These are phyloP conservation scores for Lodderomyces theae DNA, from an alignment of 1,139 yeast species.

Conservation along the genomic window DNA sequence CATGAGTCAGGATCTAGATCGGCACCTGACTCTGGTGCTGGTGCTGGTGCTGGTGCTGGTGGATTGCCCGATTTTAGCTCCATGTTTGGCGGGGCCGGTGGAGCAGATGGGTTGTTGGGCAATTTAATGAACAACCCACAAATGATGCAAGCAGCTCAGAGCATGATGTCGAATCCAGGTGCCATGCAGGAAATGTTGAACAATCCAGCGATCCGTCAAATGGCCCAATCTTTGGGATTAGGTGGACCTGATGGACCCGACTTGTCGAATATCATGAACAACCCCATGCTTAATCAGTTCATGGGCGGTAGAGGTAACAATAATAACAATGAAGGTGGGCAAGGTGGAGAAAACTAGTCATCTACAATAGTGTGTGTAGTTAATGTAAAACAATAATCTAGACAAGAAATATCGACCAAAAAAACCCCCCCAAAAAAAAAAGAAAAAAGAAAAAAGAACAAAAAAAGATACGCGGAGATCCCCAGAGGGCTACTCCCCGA, in stretches of 20 bases:
- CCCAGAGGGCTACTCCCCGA: background rate
- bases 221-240: constrained; percentile 68
- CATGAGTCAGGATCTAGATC: background rate
- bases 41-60: constrained; percentile 58
- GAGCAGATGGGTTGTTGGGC: constrained; percentile 55
- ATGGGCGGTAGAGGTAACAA: constrained; percentile 38
- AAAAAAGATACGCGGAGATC: no score
- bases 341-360: constrained; percentile 6
- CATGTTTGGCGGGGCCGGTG: constrained; percentile 55
- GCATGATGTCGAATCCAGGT: constrained; percentile 85
- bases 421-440: no score
- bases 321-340: constrained; percentile 10
- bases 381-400: no score
- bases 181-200: constrained; percentile 75
- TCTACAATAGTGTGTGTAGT: background rate
- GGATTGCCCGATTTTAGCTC: constrained; percentile 72
- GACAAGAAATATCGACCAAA: no score
- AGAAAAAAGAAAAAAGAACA: no score
- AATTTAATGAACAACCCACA: constrained; percentile 85
- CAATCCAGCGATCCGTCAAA: constrained; percentile 74
- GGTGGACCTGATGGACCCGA: constrained; percentile 59
- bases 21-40: constrained; percentile 24
- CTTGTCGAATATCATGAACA: constrained; percentile 69
- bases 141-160: constrained; percentile 89
- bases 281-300: constrained; percentile 65